Conservation (phyloP, 1,139 yeast genomes). For the Blastobotrys petasosporus region DNA sequence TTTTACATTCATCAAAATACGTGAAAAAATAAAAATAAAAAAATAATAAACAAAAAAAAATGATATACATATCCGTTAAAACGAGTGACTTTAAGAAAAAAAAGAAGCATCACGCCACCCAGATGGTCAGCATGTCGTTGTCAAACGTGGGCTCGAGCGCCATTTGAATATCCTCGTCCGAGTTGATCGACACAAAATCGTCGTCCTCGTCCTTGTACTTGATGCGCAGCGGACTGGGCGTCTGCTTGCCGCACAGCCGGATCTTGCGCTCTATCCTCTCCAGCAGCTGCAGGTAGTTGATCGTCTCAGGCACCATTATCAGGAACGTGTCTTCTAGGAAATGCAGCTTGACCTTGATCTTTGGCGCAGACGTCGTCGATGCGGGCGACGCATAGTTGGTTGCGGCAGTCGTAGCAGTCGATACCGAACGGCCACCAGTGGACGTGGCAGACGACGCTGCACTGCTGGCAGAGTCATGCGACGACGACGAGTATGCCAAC, state of each 20-base stretch:
- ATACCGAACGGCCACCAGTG: background rate
- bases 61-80: background rate
- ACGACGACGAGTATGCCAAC: conserved; percentile 3
- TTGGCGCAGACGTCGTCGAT: background rate
- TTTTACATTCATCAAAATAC: too few species aligned
- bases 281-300: conserved; percentile 44
- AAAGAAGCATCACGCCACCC: conserved; percentile 13
- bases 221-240: conserved; percentile 44
- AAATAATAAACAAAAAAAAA: background rate
- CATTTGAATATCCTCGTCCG: conserved; percentile 62
- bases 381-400: conserved; percentile 4
- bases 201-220: conserved; percentile 94
- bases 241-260: conserved; percentile 38
- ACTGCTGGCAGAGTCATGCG: conserved; percentile 9
- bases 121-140: conserved; percentile 13
- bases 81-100: too few species aligned
- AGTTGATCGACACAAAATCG: conserved; percentile 79
- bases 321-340: conserved; percentile 41
- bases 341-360: conserved; percentile 46
- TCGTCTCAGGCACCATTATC: conserved; percentile 43
- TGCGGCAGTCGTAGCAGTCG: conserved; percentile 10
- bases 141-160: conserved; percentile 32
- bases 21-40: background rate
- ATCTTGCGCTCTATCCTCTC: conserved; percentile 42
- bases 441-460: conserved; percentile 4